Percentiles rank a stretch among this genome's conserved stretches.
Conservation (phyloP, 257 asterid genomes). For the Ilex asprella region DNA sequence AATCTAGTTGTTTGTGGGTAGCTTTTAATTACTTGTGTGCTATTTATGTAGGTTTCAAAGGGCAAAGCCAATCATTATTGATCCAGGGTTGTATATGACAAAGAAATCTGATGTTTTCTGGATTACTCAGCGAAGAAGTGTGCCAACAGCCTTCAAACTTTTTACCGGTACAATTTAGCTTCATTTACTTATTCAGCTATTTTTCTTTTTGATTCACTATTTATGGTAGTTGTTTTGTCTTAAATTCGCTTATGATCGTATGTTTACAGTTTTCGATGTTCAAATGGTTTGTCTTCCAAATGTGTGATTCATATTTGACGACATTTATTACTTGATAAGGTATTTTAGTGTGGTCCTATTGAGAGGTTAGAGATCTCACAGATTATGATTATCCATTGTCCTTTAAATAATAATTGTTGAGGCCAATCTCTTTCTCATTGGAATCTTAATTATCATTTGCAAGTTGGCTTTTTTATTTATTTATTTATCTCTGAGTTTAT, state of each 20-base stretch:
- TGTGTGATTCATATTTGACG: too few relatives aligned
- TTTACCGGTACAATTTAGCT: slow-evolving; percentile 63
- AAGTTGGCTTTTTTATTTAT: too few relatives aligned
- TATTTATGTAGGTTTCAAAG: slow-evolving; percentile 62
- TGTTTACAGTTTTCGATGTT: slow-evolving; percentile 10
- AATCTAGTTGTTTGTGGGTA: neutral
- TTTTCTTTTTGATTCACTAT: neutral
- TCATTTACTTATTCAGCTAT: neutral
- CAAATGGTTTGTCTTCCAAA: too few relatives aligned
- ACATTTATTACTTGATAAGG: too few relatives aligned
- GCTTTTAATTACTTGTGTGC: slow-evolving; percentile 9
- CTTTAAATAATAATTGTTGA: too few relatives aligned
- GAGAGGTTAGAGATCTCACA: too few relatives aligned
- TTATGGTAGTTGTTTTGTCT: neutral
- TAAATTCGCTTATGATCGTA: slow-evolving; percentile 11
- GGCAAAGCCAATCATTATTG: slow-evolving; percentile 85
- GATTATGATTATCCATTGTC: too few relatives aligned
- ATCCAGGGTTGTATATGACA: slow-evolving; percentile 88
- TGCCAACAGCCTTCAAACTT: slow-evolving; percentile 91
- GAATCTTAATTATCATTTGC: too few relatives aligned
- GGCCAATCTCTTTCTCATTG: too few relatives aligned
- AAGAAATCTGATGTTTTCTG: slow-evolving; percentile 87
- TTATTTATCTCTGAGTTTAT: too few relatives aligned
- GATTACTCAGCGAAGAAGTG: slow-evolving; percentile 95
- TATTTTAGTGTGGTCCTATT: too few relatives aligned